Conservation (phyloP, 2,329 filamentous ascomycete species). For the Colletotrichum musicola region DNA sequence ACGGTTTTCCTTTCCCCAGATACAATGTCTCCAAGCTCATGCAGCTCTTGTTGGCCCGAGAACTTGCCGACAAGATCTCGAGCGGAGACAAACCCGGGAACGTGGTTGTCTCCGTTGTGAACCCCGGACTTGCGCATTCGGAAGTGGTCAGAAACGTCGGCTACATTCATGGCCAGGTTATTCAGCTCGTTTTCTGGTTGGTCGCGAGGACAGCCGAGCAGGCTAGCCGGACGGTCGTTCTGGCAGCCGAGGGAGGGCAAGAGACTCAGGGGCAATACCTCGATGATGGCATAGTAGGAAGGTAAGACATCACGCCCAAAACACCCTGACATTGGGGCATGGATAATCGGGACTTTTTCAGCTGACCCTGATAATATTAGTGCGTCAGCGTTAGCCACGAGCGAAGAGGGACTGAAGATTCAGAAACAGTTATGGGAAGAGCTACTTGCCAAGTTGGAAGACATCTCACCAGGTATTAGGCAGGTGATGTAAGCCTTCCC, state of each 20-base stretch:
- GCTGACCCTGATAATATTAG: conserved; percentile 41
- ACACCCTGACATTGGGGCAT: no score
- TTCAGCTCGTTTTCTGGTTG: conserved; percentile 22
- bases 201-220: conserved; percentile 52
- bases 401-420: conserved; percentile 50
- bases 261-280: conserved; percentile 57
- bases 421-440: conserved; percentile 56
- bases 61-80: conserved; percentile 5
- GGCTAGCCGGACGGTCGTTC: conserved; percentile 53
- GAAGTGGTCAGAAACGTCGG: background rate
- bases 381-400: conserved; percentile 45
- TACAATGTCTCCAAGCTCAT: conserved; percentile 29
- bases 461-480: conserved; percentile 52
- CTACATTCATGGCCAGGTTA: conserved; percentile 6
- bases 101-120: background rate
- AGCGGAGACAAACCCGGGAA: background rate
- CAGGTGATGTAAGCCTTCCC: no score
- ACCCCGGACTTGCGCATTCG: background rate
- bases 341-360: no score
- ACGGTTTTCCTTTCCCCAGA: background rate
- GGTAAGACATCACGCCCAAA: background rate
- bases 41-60: conserved; percentile 1
- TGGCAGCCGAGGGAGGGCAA: conserved; percentile 50
- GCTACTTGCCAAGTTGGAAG: conserved; percentile 57
- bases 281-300: conserved; percentile 47